These are phyloP conservation scores for Penicillium sp. DNA, from an alignment of 2,329 filamentous ascomycete species.

Conservation along the genomic window DNA sequence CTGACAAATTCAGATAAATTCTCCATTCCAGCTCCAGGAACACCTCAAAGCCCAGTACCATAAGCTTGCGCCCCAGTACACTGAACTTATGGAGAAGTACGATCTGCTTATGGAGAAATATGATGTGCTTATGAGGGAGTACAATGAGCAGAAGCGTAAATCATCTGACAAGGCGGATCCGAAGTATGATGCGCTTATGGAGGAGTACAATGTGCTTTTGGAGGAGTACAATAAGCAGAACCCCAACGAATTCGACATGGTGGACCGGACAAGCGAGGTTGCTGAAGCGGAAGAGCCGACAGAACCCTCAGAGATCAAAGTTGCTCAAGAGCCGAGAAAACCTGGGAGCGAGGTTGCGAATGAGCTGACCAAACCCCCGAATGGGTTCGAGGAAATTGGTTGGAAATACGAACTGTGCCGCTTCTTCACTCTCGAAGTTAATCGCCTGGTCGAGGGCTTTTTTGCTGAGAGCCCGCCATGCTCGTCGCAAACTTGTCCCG, in stretches of 20 bases:
- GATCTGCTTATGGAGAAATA: background rate
- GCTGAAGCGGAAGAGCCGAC: conserved; percentile 57
- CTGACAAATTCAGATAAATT: conserved; percentile 70
- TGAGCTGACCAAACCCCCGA: conserved; percentile 75
- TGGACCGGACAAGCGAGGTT: conserved; percentile 70
- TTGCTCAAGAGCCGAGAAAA: conserved; percentile 56
- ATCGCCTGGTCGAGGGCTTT: conserved; percentile 86
- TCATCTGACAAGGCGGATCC: background rate
- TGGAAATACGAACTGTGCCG: conserved; percentile 99
- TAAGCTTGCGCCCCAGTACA: conserved; percentile 60
- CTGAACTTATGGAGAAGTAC: background rate
- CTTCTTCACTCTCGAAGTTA: conserved; percentile 92
- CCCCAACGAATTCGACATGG: conserved; percentile 57
- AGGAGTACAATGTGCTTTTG: background rate
- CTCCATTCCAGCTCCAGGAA: conserved; percentile 94
- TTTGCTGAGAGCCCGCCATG: conserved; percentile 89
- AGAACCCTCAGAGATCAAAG: conserved; percentile 44
- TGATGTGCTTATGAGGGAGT: background rate
- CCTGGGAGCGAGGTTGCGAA: conserved; percentile 71
- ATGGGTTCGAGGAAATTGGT: conserved; percentile 77
- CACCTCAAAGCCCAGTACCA: conserved; percentile 92
- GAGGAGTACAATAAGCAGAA: conserved; percentile 37
- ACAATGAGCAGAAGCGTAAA: background rate
- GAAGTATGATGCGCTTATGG: background rate
- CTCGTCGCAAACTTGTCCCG: conserved; percentile 83